Percentiles rank a stretch among this genome's conserved stretches.
Conservation (phyloP, 169 alveolate species). For the Cryptosporidium parvum region DNA sequence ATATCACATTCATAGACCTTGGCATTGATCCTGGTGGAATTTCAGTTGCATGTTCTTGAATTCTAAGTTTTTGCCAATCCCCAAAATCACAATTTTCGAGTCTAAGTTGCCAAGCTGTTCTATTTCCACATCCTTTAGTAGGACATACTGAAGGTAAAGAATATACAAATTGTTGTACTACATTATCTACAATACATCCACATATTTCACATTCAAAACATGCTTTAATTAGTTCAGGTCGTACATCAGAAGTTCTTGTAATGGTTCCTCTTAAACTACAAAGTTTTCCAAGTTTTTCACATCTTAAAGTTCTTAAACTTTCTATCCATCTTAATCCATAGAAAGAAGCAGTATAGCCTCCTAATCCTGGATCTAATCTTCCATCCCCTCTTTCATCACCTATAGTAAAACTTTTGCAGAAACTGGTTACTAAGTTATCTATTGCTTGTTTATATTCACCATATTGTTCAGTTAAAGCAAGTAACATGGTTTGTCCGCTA, state of each 20-base stretch:
- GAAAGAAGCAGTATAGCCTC: slow-evolving; percentile 51
- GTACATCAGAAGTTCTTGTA: slow-evolving; percentile 96
- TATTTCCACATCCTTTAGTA: slow-evolving; percentile 75
- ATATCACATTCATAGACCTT: slow-evolving; percentile 94
- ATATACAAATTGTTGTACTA: slow-evolving; percentile 93
- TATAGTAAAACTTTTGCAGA: slow-evolving; percentile 38
- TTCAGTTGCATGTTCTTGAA: slow-evolving; percentile 94
- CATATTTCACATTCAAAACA: slow-evolving; percentile 93
- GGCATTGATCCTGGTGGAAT: slow-evolving; percentile 98
- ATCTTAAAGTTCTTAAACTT: slow-evolving; percentile 82
- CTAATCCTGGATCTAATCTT: background rate
- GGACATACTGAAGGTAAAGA: slow-evolving; percentile 90
- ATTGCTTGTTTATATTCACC: slow-evolving; percentile 49
- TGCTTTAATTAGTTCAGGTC: slow-evolving; percentile 95
- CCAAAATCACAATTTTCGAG: slow-evolving; percentile 89
- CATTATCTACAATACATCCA: slow-evolving; percentile 88
- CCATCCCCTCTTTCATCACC: slow-evolving; percentile 20
- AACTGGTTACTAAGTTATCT: slow-evolving; percentile 31
- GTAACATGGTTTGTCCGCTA: slow-evolving; percentile 45
- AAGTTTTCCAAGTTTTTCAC: slow-evolving; percentile 93
- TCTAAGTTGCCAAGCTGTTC: slow-evolving; percentile 89
- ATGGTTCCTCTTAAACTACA: slow-evolving; percentile 94
- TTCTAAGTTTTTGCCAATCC: slow-evolving; percentile 96
- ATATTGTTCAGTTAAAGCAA: slow-evolving; percentile 50
- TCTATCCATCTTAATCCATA: slow-evolving; percentile 69